Percentiles rank a stretch among this genome's conserved stretches.
phyloP scores from a whole-genome alignment of 139 green algal species.

The Chlamydomonas eustigma region DNA sequence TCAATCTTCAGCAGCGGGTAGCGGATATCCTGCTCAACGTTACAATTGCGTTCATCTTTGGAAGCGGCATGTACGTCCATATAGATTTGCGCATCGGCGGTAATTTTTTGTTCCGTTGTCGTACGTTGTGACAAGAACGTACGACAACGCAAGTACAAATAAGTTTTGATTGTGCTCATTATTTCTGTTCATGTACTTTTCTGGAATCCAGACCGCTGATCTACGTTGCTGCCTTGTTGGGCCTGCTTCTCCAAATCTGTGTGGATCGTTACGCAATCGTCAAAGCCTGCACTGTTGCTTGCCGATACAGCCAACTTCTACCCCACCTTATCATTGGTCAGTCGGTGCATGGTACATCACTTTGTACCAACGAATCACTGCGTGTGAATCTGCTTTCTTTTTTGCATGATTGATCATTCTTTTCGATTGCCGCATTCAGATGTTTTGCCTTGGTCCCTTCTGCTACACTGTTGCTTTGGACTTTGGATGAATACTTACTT shows the following conservation, averaged over 20 bases:
- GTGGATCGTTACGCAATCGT: slow-evolving; percentile 36
- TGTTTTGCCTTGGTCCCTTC: slow-evolving; percentile 40
- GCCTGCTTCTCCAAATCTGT: slow-evolving; percentile 22
- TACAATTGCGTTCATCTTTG: slow-evolving; percentile 45
- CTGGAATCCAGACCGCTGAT: slow-evolving; percentile 15
- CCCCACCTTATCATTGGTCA: slow-evolving; percentile 37
- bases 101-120: slow-evolving; percentile 16
- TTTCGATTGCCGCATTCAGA: slow-evolving; percentile 19
- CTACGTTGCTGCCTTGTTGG: slow-evolving; percentile 27
- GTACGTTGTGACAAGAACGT: background rate
- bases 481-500: slow-evolving; percentile 60
- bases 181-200: background rate
- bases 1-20: slow-evolving; percentile 38
- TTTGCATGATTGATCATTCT: too few species aligned
- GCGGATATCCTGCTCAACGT: slow-evolving; percentile 44
- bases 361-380: background rate
- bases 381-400: background rate
- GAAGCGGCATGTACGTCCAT: slow-evolving; percentile 29
- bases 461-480: slow-evolving; percentile 43
- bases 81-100: background rate
- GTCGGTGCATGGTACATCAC: background rate
- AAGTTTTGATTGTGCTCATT: background rate
- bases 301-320: slow-evolving; percentile 32
- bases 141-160: background rate
- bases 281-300: slow-evolving; percentile 12